Evolutionary conservation across 805 yeast genomes (phyloP).

Genomic region (Sugiyamaella smithiae): DNA sequence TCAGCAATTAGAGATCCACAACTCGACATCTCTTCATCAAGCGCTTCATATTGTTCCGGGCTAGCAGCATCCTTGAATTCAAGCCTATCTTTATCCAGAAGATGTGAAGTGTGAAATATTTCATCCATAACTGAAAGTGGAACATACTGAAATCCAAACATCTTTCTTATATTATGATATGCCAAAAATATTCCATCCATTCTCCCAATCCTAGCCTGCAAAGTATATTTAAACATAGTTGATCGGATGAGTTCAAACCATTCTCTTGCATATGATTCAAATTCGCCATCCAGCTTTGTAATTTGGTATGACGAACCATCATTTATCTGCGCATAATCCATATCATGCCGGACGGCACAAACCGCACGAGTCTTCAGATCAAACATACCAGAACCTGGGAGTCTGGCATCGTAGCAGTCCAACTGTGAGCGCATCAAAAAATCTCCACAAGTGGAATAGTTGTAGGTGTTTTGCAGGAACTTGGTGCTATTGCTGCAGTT

Average conservation of each 20-base stretch:
- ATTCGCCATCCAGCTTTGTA: slow-evolving; percentile 55
- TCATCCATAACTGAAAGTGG: slow-evolving; percentile 72
- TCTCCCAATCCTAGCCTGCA: slow-evolving; percentile 91
- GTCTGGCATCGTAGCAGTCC: slow-evolving; percentile 70
- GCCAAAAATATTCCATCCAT: slow-evolving; percentile 97
- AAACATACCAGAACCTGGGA: slow-evolving; percentile 90
- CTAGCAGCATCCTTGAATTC: not conserved
- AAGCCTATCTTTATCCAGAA: slow-evolving; percentile 5
- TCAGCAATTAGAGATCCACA: slow-evolving; percentile 56
- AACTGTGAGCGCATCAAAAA: slow-evolving; percentile 87
- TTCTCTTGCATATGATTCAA: slow-evolving; percentile 83
- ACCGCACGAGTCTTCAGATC: slow-evolving; percentile 92
- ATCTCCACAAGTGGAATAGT: slow-evolving; percentile 65
- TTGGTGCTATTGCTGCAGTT: too few relatives aligned
- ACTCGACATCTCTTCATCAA: slow-evolving; percentile 24
- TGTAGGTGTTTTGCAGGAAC: slow-evolving; percentile 46
- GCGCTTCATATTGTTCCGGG: slow-evolving; percentile 8
- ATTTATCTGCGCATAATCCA: slow-evolving; percentile 54
- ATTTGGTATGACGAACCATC: slow-evolving; percentile 68
- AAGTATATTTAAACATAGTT: slow-evolving; percentile 75
- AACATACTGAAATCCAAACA: slow-evolving; percentile 89
- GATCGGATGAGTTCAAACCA: slow-evolving; percentile 69
- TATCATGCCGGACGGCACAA: slow-evolving; percentile 77
- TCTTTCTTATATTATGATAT: slow-evolving; percentile 73
- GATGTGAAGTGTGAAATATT: slow-evolving; percentile 43